These are phyloP conservation scores for Syncephalastrum racemosum DNA, from an alignment of 371 early-diverging fungal species.

Conservation along the genomic window DNA sequence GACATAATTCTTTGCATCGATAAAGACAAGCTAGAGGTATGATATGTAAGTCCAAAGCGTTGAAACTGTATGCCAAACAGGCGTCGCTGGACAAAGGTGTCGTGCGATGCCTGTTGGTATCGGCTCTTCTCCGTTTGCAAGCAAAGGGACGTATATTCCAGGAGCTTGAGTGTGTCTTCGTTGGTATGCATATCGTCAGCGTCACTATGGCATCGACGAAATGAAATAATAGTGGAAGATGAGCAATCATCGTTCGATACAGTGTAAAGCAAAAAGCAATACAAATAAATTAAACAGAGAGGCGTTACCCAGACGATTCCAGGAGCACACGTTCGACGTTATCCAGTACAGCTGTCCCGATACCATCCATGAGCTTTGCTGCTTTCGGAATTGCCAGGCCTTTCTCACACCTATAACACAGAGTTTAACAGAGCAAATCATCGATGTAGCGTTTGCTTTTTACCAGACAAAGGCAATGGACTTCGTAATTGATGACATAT, in stretches of 20 bases:
- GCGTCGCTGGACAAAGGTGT: conserved; percentile 13
- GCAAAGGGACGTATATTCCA: conserved; percentile 19
- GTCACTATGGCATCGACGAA: no score
- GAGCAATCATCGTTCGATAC: no score
- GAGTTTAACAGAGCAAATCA: neutral
- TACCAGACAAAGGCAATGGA: conserved; percentile 7
- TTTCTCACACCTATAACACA: conserved; percentile 11
- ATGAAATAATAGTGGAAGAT: no score
- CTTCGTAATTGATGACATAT: conserved; percentile 2
- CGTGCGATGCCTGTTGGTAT: conserved; percentile 14
- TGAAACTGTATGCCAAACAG: conserved; percentile 11
- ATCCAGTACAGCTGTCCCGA: conserved; percentile 7
- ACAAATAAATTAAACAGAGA: no score
- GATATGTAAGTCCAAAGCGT: conserved; percentile 1
- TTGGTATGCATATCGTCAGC: conserved; percentile 12
- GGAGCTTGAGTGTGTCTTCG: conserved; percentile 21
- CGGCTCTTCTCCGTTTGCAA: conserved; percentile 11
- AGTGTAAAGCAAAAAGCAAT: no score
- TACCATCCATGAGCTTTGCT: conserved; percentile 14
- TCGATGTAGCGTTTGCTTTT: conserved; percentile 1
- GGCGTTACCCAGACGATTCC: conserved; percentile 11
- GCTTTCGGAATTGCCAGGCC: conserved; percentile 9
- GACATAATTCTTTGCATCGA: conserved; percentile 68
- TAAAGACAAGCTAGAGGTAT: conserved; percentile 59
- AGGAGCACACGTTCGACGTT: conserved; percentile 13